Evolutionary conservation across 768 basidiomycete genomes (phyloP), one percentile per base, ranked within the genome.

Genomic region (Tulasnella sp.): DNA sequence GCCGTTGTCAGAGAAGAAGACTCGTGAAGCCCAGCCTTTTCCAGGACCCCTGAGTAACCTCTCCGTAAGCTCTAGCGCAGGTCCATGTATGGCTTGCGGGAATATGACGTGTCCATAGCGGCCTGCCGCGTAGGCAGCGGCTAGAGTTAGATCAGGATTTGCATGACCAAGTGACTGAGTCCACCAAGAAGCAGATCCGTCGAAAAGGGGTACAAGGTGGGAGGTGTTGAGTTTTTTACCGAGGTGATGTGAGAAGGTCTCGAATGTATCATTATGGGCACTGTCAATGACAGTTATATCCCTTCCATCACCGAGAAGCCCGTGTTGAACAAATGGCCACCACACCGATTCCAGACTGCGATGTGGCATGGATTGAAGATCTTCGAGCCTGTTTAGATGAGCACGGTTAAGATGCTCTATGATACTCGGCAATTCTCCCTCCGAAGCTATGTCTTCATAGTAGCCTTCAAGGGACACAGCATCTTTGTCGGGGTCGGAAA

Each of bases 281-380:
- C 88, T 92, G 63, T 96, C 90, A 58, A 96, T 87, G 52, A 92
- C 81, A 41, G 80, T 87, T 27, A 96, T 81, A 58, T 91, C 81
- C 35, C 76, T 63, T 47, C 79, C 76, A 43, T 70, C 68, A 54
- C 76, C 73, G 40, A 88, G 70, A 15, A 79, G 69, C 0, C 76
- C 77, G 57, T 98, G 93, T 62, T 98, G 93, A 1, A 90, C 88
- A 62, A 98, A 98, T 0, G 93, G 93, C 89, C 91, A 98, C 93
- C 93, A 98, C 39, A 95, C 71, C 1, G 72, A 72, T 47, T 89
- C 73, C 37, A 85, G 68, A 0, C 90, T 81, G 32, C 91, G 75
- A 8, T 69, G 68, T 3, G 88, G 77, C 79, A 93, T 88, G 0
- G 81, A 74, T 43, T 79, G 74, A 6, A 98, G 74, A 37, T 83